A percentile compares a stretch with the other conserved stretches of the same genome.
Evolutionary conservation across 2,329 filamentous ascomycete species (phyloP).

Genomic region (Rhexocercosporidium sp.): DNA sequence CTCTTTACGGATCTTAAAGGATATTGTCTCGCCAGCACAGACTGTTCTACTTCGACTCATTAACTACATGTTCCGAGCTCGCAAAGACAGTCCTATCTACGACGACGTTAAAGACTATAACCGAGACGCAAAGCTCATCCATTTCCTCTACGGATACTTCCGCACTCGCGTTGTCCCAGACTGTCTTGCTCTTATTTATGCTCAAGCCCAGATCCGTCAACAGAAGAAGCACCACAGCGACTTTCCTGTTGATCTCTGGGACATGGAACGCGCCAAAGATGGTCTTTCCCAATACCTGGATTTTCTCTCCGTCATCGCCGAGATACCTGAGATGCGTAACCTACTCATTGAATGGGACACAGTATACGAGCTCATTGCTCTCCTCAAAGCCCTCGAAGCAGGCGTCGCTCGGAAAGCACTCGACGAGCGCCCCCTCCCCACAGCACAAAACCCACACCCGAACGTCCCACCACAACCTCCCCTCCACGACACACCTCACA

Average conservation of each 20-base stretch:
- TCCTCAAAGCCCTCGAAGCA: constrained; percentile 85
- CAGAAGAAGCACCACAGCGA: constrained; percentile 78
- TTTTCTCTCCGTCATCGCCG: constrained; percentile 88
- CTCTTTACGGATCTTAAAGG: constrained; percentile 88
- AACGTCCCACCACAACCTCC: constrained; percentile 46
- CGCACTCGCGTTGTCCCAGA: constrained; percentile 91
- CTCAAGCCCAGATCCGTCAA: constrained; percentile 87
- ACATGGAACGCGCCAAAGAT: constrained; percentile 96
- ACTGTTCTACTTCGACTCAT: constrained; percentile 90
- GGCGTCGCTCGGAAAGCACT: constrained; percentile 85
- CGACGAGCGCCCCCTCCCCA: constrained; percentile 49
- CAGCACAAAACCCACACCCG: constrained; percentile 17
- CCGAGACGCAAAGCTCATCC: constrained; percentile 68
- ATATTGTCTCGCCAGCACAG: constrained; percentile 94
- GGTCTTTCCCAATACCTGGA: constrained; percentile 93
- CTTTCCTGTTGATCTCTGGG: constrained; percentile 94
- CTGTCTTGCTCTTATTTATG: constrained; percentile 90
- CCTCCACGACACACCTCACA: constrained; percentile 67
- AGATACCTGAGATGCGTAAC: constrained; percentile 80
- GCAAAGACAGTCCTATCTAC: constrained; percentile 49
- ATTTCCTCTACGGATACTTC: constrained; percentile 93
- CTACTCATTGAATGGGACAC: constrained; percentile 92
- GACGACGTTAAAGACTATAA: constrained; percentile 58
- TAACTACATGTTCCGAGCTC: constrained; percentile 82
- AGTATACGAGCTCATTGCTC: constrained; percentile 83